These are phyloP conservation scores for Alternaria sp. DNA, from an alignment of 2,329 filamentous ascomycete species.

Conservation along the genomic window DNA sequence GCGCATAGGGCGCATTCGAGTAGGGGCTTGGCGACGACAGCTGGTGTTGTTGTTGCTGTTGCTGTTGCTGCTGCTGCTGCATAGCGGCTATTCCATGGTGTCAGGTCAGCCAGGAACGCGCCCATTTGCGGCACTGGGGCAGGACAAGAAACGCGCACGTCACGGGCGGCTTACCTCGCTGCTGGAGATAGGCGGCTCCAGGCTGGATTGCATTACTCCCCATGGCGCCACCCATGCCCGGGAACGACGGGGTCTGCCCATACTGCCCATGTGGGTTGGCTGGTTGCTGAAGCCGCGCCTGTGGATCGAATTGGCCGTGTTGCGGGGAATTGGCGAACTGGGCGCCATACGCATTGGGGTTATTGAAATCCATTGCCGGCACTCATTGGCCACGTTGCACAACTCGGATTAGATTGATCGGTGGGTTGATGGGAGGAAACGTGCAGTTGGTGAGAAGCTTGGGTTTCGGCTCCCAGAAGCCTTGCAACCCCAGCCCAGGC, in stretches of 20 bases:
- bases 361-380: constrained; percentile 52
- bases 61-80: constrained; percentile 39
- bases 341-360: constrained; percentile 49
- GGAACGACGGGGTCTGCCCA: constrained; percentile 44
- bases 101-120: constrained; percentile 26
- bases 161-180: constrained; percentile 52
- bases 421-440: constrained; percentile 36
- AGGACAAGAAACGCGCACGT: constrained; percentile 20
- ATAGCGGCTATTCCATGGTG: constrained; percentile 36
- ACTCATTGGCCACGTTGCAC: constrained; percentile 53
- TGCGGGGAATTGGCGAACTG: constrained; percentile 46
- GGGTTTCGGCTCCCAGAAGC: constrained; percentile 18
- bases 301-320: constrained; percentile 46
- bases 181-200: constrained; percentile 45
- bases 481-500: constrained; percentile 12
- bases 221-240: constrained; percentile 30
- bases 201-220: constrained; percentile 42
- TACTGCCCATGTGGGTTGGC: constrained; percentile 44
- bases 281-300: constrained; percentile 47
- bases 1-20: constrained; percentile 51
- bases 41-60: constrained; percentile 47
- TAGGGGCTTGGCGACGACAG: constrained; percentile 52
- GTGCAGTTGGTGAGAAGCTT: constrained; percentile 47
- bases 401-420: constrained; percentile 51
- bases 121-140: constrained; percentile 25